These are phyloP conservation scores for Aureobasidium sp. DNA, from an alignment of 2,329 filamentous ascomycete genomes.

Conservation along the genomic window DNA sequence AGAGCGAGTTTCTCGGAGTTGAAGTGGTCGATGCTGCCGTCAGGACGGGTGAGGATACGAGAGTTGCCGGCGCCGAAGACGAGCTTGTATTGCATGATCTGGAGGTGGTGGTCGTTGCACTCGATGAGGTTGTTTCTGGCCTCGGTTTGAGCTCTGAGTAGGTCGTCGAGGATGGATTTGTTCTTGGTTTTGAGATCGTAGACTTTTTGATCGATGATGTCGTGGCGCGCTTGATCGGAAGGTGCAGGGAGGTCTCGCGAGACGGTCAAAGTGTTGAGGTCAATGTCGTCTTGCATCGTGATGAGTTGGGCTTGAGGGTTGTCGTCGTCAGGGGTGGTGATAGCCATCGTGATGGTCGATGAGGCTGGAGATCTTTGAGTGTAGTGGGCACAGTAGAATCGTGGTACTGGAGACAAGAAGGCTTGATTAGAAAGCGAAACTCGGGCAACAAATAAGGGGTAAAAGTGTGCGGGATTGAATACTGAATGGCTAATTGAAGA, in stretches of 20 bases:
- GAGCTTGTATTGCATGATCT: not conserved
- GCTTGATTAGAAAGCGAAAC: not conserved
- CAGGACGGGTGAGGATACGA: not conserved
- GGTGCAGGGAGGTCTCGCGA: not conserved
- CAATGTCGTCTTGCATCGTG: not conserved
- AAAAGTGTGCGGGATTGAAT: not conserved
- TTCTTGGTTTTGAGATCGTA: not conserved
- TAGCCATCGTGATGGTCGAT: not conserved
- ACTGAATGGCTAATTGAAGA: not conserved
- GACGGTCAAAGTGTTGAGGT: not conserved
- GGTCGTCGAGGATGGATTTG: not conserved
- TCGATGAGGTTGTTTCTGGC: not conserved
- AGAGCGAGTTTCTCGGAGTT: not conserved
- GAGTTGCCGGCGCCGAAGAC: not conserved
- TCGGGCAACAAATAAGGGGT: not conserved
- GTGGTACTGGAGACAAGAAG: not conserved
- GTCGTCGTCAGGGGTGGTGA: not conserved
- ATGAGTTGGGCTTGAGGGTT: not conserved
- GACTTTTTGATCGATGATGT: not conserved
- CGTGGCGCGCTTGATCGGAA: not conserved
- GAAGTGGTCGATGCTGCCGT: not conserved
- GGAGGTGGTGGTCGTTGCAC: not conserved
- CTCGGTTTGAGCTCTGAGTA: accelerated
- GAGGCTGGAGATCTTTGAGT: not conserved
- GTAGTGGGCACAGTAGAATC: not conserved